These are phyloP conservation scores for Persicaria tinctoria DNA, from an alignment of 148 eudicot species.

Conservation along the genomic window DNA sequence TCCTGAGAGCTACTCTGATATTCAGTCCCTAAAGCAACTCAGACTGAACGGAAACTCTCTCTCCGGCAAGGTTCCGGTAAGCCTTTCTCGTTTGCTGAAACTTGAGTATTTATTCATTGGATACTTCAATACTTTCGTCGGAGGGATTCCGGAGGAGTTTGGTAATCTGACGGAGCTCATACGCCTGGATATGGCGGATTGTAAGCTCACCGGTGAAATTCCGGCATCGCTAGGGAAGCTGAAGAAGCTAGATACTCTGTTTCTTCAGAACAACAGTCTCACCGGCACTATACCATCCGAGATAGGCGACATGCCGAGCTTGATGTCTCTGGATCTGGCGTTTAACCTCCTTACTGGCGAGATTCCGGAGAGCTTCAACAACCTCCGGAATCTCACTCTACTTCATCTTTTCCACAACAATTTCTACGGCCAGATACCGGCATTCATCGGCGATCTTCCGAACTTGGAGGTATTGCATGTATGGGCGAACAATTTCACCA, in stretches of 20 bases:
- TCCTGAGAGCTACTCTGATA: constrained; percentile 39
- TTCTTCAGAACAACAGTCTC: constrained; percentile 17
- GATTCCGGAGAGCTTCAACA: constrained; percentile 34
- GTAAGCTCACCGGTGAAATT: constrained; percentile 24
- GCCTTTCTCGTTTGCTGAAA: constrained; percentile 20
- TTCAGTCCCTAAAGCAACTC: constrained; percentile 21
- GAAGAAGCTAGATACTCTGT: constrained; percentile 14
- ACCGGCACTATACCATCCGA: constrained; percentile 24
- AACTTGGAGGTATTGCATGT: constrained; percentile 30
- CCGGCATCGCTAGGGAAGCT: constrained; percentile 27
- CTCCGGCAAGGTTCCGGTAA: constrained; percentile 25
- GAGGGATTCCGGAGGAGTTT: constrained; percentile 34
- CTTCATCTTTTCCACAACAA: constrained; percentile 32
- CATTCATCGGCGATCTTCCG: constrained; percentile 38
- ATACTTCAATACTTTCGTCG: constrained; percentile 20
- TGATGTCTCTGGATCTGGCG: constrained; percentile 17
- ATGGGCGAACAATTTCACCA: constrained; percentile 49
- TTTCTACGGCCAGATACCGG: constrained; percentile 38
- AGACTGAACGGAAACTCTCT: constrained; percentile 21
- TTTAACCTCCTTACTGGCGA: constrained; percentile 19
- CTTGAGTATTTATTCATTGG: constrained; percentile 19
- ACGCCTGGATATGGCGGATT: constrained; percentile 13
- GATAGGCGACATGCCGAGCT: constrained; percentile 11
- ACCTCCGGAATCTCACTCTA: constrained; percentile 25
- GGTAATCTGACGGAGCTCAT: constrained; percentile 20